Evolutionary conservation across 768 basidiomycete genomes (phyloP).

Genomic region (Tricholoma terreum): DNA sequence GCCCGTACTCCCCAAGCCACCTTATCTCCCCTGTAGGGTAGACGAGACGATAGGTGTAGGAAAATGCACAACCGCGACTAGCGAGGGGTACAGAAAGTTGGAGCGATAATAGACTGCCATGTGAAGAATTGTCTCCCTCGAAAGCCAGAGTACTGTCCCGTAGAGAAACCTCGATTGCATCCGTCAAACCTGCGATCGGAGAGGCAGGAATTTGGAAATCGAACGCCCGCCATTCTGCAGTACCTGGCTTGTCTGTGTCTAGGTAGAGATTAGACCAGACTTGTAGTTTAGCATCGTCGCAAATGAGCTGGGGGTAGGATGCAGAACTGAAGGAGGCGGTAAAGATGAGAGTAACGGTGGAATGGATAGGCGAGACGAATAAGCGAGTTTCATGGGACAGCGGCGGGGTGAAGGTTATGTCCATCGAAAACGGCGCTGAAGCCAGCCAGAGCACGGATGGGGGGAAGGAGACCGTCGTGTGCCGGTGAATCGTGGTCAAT

Average conservation of each 20-base stretch:
- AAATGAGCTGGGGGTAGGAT: conserved; percentile 30
- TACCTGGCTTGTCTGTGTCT: conserved; percentile 10
- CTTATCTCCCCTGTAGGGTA: conserved; percentile 39
- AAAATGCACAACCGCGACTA: conserved; percentile 18
- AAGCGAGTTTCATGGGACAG: conserved; percentile 32
- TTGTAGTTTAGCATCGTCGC: conserved; percentile 34
- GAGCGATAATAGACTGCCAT: conserved; percentile 11
- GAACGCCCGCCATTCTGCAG: conserved; percentile 32
- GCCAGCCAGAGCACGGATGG: not conserved
- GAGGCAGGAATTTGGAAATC: conserved; percentile 26
- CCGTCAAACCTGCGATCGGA: not conserved
- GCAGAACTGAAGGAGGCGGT: conserved; percentile 28
- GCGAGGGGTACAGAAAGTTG: conserved; percentile 9
- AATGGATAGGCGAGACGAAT: conserved; percentile 15
- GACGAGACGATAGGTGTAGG: conserved; percentile 49
- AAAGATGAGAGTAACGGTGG: conserved; percentile 31
- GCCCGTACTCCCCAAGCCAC: conserved; percentile 46
- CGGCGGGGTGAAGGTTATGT: conserved; percentile 37
- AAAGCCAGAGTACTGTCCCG: not conserved
- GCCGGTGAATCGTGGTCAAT: conserved; percentile 1
- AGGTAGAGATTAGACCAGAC: conserved; percentile 41
- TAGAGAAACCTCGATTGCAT: not conserved
- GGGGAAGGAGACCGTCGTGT: conserved; percentile 1
- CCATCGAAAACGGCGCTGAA: conserved; percentile 24
- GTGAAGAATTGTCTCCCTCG: not conserved